phyloP scores from a whole-genome alignment of 306 rosid genomes.

The Hippophae tibetana region DNA sequence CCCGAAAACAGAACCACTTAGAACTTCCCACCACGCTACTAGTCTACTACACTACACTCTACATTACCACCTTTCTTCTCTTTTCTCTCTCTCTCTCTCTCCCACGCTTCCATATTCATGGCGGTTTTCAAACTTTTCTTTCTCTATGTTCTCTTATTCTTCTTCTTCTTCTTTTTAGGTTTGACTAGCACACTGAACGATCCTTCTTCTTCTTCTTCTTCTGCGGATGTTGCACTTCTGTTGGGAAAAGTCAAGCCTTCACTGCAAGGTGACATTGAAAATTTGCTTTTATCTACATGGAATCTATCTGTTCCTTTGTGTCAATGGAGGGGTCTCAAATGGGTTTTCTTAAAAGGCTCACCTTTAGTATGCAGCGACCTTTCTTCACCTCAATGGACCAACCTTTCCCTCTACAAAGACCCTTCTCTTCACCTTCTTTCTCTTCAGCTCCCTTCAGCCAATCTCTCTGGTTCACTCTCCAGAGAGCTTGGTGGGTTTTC shows the following conservation, averaged over 20 bases:
- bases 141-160: slow-evolving; percentile 22
- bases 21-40: slow-evolving; percentile 19
- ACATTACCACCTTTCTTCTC: slow-evolving; percentile 5
- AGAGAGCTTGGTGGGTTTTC: slow-evolving; percentile 77
- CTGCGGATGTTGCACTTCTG: slow-evolving; percentile 68
- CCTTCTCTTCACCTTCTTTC: slow-evolving; percentile 64
- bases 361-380: slow-evolving; percentile 49
- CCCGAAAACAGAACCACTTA: slow-evolving; percentile 30
- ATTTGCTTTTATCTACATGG: slow-evolving; percentile 76
- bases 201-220: slow-evolving; percentile 25
- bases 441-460: slow-evolving; percentile 88
- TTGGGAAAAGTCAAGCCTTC: slow-evolving; percentile 58
- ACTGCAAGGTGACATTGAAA: slow-evolving; percentile 58
- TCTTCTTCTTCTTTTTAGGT: slow-evolving; percentile 20
- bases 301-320: slow-evolving; percentile 64
- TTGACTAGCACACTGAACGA: background rate
- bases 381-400: slow-evolving; percentile 74
- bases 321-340: slow-evolving; percentile 95
- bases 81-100: slow-evolving; percentile 14
- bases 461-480: slow-evolving; percentile 84
- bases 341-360: slow-evolving; percentile 65
- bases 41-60: background rate
- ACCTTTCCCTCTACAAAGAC: slow-evolving; percentile 59
- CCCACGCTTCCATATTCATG: slow-evolving; percentile 29
- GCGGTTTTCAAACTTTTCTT: slow-evolving; percentile 30